These are phyloP conservation scores for Clavaria fumosa DNA, from an alignment of 768 basidiomycete genomes.

Conservation along the genomic window DNA sequence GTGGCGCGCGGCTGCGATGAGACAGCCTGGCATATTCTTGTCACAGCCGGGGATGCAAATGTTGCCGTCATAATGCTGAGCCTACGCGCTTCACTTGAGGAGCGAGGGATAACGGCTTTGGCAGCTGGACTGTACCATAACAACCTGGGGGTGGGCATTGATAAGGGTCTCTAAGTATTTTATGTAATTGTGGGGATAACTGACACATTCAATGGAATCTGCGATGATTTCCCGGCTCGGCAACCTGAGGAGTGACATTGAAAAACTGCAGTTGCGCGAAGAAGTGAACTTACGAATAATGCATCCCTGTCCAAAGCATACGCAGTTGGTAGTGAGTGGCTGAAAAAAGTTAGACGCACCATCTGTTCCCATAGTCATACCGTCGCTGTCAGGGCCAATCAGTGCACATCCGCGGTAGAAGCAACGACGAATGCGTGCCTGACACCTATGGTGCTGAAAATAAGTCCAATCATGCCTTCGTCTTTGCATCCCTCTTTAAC, in stretches of 20 bases:
- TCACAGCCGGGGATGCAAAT: constrained; percentile 82
- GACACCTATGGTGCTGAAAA: constrained; percentile 76
- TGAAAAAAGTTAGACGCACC: constrained; percentile 26
- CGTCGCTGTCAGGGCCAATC: constrained; percentile 35
- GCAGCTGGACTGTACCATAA: constrained; percentile 29
- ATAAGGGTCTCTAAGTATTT: constrained; percentile 2
- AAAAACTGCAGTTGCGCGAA: not conserved
- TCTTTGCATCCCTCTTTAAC: constrained; percentile 74
- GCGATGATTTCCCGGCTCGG: constrained; percentile 84
- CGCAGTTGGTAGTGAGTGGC: not conserved
- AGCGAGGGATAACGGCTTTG: not conserved
- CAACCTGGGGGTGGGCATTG: constrained; percentile 29
- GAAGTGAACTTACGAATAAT: constrained; percentile 54
- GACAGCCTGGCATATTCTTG: constrained; percentile 86
- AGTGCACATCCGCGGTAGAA: not conserved
- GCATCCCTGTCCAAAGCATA: constrained; percentile 44
- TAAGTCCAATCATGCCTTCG: constrained; percentile 67
- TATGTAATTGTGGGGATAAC: constrained; percentile 8
- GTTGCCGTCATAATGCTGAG: constrained; percentile 81
- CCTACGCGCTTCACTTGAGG: constrained; percentile 23
- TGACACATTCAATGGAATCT: constrained; percentile 73
- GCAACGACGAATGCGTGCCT: constrained; percentile 31
- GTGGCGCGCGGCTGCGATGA: constrained; percentile 75
- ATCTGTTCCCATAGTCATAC: constrained; percentile 81
- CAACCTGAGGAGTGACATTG: constrained; percentile 28